phyloP scores from a whole-genome alignment of 768 basidiomycete species.

The Dioszegia aurantiaca region DNA sequence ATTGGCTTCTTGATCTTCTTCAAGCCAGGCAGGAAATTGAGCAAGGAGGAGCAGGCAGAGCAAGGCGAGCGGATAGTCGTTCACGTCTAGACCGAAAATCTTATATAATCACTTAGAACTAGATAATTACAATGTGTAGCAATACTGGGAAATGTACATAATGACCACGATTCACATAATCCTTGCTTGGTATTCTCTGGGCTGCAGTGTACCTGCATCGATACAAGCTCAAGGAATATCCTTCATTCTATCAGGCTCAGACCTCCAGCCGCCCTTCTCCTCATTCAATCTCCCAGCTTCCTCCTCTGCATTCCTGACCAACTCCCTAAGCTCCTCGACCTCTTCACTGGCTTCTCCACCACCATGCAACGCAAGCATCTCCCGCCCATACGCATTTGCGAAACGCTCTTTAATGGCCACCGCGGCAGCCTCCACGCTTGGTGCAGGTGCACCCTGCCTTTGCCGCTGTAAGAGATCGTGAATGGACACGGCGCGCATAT shows the following conservation, averaged over 20 bases:
- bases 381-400: conserved; percentile 29
- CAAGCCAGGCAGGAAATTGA: conserved; percentile 16
- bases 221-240: no score
- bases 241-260: conserved; percentile 26
- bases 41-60: conserved; percentile 16
- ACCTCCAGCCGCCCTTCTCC: conserved; percentile 34
- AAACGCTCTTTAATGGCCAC: conserved; percentile 35
- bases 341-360: conserved; percentile 7
- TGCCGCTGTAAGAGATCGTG: conserved; percentile 28
- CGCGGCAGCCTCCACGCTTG: conserved; percentile 29
- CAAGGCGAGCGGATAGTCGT: conserved; percentile 14
- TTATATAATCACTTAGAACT: no score
- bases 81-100: not conserved
- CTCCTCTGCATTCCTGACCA: conserved; percentile 35
- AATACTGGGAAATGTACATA: no score
- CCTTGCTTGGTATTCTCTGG: no score
- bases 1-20: conserved; percentile 21
- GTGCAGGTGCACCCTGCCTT: conserved; percentile 10
- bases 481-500: conserved; percentile 69
- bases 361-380: conserved; percentile 21
- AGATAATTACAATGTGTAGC: no score
- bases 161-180: no score
- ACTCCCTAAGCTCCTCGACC: conserved; percentile 21
- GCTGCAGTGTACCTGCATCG: no score
- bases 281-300: conserved; percentile 26